Percentiles rank a stretch among this genome's conserved stretches.
These are phyloP conservation scores for Cyclaneusma minus DNA, from an alignment of 2,329 filamentous ascomycete species.

Conservation along the genomic window DNA sequence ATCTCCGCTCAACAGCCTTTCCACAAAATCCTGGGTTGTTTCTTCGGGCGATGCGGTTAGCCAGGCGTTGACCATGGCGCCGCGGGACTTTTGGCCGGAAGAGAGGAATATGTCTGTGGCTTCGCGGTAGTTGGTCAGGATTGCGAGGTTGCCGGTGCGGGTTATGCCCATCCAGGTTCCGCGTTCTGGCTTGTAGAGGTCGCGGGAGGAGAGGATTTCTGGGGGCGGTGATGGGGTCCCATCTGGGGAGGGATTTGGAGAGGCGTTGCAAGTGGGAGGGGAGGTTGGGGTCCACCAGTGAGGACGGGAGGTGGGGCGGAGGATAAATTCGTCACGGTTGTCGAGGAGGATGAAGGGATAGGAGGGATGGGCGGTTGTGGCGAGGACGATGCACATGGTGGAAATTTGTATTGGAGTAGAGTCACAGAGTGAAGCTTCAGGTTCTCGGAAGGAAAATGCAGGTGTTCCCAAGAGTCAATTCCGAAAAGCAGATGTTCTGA, in stretches of 20 bases:
- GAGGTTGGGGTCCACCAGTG: constrained; percentile 38
- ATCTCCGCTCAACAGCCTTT: constrained; percentile 31
- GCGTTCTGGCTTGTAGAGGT: constrained; percentile 43
- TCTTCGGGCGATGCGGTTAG: constrained; percentile 32
- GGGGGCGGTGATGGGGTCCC: constrained; percentile 11
- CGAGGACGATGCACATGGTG: constrained; percentile 61
- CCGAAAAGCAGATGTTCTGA: no score
- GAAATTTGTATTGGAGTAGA: constrained; percentile 2
- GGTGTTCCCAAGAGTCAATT: no score
- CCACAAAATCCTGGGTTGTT: constrained; percentile 32
- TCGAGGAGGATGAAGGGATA: constrained; percentile 64
- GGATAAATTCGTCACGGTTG: constrained; percentile 62
- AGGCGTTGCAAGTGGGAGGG: no score
- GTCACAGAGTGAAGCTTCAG: no score
- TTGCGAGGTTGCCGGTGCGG: constrained; percentile 40
- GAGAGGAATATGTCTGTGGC: constrained; percentile 27
- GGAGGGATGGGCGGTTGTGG: constrained; percentile 60
- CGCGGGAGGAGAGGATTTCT: constrained; percentile 39
- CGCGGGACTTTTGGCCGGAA: constrained; percentile 38
- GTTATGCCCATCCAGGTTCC: constrained; percentile 54
- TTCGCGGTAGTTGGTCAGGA: constrained; percentile 54
- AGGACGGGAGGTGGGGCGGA: constrained; percentile 45
- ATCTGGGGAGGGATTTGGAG: neutral
- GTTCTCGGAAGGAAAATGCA: no score
- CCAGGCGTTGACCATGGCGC: constrained; percentile 49